Evolutionary conservation across 2,329 filamentous ascomycete genomes (phyloP), one percentile per base, ranked within the genome.

Genomic region (Neofusicoccum laricinum): DNA sequence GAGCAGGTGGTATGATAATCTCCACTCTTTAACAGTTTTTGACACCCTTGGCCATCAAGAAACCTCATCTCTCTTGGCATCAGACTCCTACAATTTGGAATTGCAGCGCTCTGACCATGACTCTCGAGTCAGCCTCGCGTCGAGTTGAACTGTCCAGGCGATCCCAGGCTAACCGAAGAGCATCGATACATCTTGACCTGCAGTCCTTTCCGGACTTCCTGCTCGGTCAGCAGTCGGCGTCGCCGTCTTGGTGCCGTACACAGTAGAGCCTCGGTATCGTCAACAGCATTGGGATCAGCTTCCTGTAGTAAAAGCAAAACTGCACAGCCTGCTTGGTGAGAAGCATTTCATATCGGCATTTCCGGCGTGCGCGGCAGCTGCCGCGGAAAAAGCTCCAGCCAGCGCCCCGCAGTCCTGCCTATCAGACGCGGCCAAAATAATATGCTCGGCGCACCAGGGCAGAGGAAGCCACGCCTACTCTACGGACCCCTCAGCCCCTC

Each of bases 391-490:
- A 10, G 12, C 25, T 21, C 10, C 21, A 34, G n/a, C n/a, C n/a
- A n/a, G n/a, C 2, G n/a, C 30, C 40, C 34, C 53, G 38, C 17
- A 8, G 17, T 43, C 43, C 48, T 14, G 17, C 61, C 61, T 46
- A 63, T 63, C 49, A 46, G 61, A 46, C 17, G 61, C 49, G 30
- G 21, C 7, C 25, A 19, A 55, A 55, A 40, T 63, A 55, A 45
- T 34, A 63, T 63, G 48, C 46, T 43, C 59, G 38, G 53, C 53
- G 53, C 38, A 41, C 32, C 14, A 21, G 53, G 6, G 8, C 1
- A 34, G 45, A 32, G 7, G 1, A n/a, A 48, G 25, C 25, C 25
- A 30, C 25, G 25, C 25, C 7, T 30, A 7, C 48, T 6, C 7
- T 30, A 7, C 48, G 17, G 19, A 19, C 8, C 12, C n/a, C 30